These are phyloP conservation scores for Rhizophagus prolifer DNA, from an alignment of 192 early-diverging fungal species.

Conservation along the genomic window DNA sequence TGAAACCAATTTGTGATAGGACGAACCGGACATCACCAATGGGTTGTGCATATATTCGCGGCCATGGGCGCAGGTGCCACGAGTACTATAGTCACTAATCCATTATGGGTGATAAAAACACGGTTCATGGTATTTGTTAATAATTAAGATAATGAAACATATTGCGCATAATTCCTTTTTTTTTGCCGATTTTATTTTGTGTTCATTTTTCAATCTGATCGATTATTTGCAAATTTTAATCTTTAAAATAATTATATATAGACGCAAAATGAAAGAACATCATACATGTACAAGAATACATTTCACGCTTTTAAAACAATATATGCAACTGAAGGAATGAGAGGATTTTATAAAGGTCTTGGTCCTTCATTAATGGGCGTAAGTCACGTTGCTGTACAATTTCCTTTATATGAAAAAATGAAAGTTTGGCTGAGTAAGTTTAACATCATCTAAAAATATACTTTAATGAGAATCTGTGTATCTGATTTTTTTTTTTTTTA, in stretches of 20 bases:
- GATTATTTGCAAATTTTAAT: constrained; percentile 32
- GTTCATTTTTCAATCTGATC: background rate
- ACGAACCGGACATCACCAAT: constrained; percentile 17
- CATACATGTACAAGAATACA: constrained; percentile 82
- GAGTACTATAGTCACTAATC: constrained; percentile 79
- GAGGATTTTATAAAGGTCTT: constrained; percentile 90
- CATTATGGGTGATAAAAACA: constrained; percentile 91
- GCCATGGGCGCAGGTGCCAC: constrained; percentile 82
- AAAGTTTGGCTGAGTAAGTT: constrained; percentile 63
- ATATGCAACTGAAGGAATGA: constrained; percentile 67
- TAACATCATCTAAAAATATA: background rate
- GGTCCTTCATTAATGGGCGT: constrained; percentile 90
- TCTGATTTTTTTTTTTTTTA: background rate
- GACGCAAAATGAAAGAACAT: constrained; percentile 73
- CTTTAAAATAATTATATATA: constrained; percentile 29
- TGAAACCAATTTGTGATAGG: constrained; percentile 17
- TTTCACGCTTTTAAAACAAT: constrained; percentile 81
- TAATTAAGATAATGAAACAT: background rate
- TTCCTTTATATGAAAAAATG: constrained; percentile 93
- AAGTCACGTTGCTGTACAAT: constrained; percentile 90
- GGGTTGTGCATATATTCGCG: constrained; percentile 76
- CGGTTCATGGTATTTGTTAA: constrained; percentile 70
- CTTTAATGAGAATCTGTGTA: no score
- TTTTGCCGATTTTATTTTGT: background rate
- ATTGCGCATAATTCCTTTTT: background rate